Base-by-base conservation (phyloP, 257 asterid species). In the Przewalskia tangutica region DNA sequence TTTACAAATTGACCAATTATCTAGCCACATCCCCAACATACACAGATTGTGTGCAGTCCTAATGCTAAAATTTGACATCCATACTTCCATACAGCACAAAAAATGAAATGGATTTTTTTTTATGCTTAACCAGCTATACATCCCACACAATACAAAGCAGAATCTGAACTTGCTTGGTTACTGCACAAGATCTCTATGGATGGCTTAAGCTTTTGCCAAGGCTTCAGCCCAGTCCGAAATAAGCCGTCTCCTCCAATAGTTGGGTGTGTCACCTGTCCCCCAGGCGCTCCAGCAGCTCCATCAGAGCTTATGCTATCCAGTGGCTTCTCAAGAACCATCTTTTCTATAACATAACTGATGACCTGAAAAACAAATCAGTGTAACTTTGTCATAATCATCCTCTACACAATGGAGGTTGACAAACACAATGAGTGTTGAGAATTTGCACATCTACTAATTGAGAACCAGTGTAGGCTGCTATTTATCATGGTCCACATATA, bases 291-390 rank as follows among this genome's bases (percentile, higher is more conserved):
- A 18, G 94, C 87, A 81, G 90, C 44, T 65, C 91, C 97, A 83
- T 94, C 98, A 0, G 89, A 85, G 59, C 81, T 92, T 88, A 82
- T 38, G 85, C 84, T 91, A 85, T 94, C 99, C 76, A 85, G 16
- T 40, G 94, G 91, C 89, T 95, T 95, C 85, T 93, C 99, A 66
- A 91, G 99, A 83, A 94, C 92, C 95, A 95, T 89, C 91, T 95
- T 95, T 86, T 95, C 99, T 38, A 91, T 32, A 67, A 95, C 98
- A 89, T 95, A 95, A 91, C 89, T 95, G 88, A 92, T 89, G 76
- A 95, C 99, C 99, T 95, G 85, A 58, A 85, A 38, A 82, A 81
- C 32, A 82, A 77, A 85, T 44, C 32, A 16, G 56, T 27, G 54
- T 66, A 59, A 70, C 38, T 78, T 60, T 44, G 44, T 23, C 60